These are phyloP conservation scores for Diplogelasinospora grovesii DNA, from an alignment of 495 filamentous ascomycete genomes.

Conservation along the genomic window DNA sequence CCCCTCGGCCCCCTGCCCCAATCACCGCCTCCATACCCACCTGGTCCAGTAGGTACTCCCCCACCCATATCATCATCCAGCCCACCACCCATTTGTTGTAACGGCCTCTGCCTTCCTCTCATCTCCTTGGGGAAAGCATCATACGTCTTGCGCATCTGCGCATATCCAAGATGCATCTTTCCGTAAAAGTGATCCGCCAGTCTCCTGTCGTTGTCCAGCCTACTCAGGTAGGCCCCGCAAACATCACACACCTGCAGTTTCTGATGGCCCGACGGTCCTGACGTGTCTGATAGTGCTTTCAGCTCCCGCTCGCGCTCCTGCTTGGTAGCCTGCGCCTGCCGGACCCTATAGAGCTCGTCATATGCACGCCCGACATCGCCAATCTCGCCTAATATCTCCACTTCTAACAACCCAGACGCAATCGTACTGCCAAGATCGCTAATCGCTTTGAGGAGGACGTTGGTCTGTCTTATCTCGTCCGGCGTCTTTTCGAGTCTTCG, in stretches of 20 bases:
- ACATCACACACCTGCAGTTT: slow-evolving; percentile 98
- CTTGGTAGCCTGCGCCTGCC: slow-evolving; percentile 73
- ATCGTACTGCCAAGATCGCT: slow-evolving; percentile 72
- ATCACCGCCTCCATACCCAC: slow-evolving; percentile 42
- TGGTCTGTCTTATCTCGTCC: slow-evolving; percentile 97
- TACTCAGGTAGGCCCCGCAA: slow-evolving; percentile 79
- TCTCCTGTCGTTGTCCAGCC: slow-evolving; percentile 89
- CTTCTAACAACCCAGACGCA: slow-evolving; percentile 75
- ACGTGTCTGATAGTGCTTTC: slow-evolving; percentile 85
- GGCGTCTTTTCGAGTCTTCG: slow-evolving; percentile 92
- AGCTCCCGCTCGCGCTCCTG: slow-evolving; percentile 81
- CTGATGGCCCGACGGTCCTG: slow-evolving; percentile 88
- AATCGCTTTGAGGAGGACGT: slow-evolving; percentile 83
- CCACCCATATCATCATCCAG: slow-evolving; percentile 42
- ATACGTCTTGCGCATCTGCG: slow-evolving; percentile 89
- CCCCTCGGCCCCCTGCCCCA: slow-evolving; percentile 42
- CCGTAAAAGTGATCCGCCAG: slow-evolving; percentile 97
- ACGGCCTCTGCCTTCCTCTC: slow-evolving; percentile 46
- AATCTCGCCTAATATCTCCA: slow-evolving; percentile 76
- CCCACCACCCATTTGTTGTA: slow-evolving; percentile 51
- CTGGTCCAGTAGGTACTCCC: slow-evolving; percentile 34
- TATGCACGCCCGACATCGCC: slow-evolving; percentile 73
- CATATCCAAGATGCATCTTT: slow-evolving; percentile 98
- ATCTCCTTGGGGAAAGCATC: slow-evolving; percentile 84
- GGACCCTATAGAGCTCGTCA: slow-evolving; percentile 78